These are phyloP conservation scores for Aspergillus chevalieri DNA, from an alignment of 2,329 filamentous ascomycete species.

Conservation along the genomic window DNA sequence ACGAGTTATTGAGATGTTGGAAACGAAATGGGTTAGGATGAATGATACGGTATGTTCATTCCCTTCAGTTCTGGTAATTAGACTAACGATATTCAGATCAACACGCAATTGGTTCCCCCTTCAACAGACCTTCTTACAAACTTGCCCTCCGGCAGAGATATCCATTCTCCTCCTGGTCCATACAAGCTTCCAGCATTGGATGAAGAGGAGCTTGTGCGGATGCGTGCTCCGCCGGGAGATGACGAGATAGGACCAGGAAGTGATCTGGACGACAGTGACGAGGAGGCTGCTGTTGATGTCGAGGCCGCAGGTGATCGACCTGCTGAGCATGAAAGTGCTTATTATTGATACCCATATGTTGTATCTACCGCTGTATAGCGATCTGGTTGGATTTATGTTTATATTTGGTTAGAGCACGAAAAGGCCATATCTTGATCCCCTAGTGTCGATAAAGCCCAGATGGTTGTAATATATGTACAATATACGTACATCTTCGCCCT, in stretches of 20 bases:
- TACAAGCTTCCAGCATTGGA: constrained; percentile 63
- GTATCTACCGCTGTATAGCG: background rate
- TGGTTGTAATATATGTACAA: constrained; percentile 1
- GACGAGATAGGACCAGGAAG: constrained; percentile 32
- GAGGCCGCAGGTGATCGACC: constrained; percentile 24
- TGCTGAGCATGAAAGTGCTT: constrained; percentile 30
- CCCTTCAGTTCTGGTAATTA: background rate
- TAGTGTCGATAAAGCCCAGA: background rate
- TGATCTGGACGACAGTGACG: constrained; percentile 44
- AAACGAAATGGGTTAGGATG: constrained; percentile 82
- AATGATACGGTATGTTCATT: constrained; percentile 71
- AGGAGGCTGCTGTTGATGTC: constrained; percentile 17
- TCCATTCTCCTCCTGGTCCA: constrained; percentile 61
- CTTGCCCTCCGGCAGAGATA: constrained; percentile 84
- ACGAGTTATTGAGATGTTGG: constrained; percentile 77
- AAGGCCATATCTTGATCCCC: background rate
- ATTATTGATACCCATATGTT: constrained; percentile 23
- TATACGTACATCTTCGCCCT: background rate
- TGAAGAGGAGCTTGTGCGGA: constrained; percentile 52
- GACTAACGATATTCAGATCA: constrained; percentile 53
- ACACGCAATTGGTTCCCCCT: constrained; percentile 70
- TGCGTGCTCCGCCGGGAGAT: constrained; percentile 53
- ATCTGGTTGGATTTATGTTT: background rate
- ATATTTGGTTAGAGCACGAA: background rate
- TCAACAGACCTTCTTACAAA: constrained; percentile 65